These are phyloP conservation scores for Vitis labrusca DNA, from an alignment of 164 flowering plant genomes.

Conservation along the genomic window DNA sequence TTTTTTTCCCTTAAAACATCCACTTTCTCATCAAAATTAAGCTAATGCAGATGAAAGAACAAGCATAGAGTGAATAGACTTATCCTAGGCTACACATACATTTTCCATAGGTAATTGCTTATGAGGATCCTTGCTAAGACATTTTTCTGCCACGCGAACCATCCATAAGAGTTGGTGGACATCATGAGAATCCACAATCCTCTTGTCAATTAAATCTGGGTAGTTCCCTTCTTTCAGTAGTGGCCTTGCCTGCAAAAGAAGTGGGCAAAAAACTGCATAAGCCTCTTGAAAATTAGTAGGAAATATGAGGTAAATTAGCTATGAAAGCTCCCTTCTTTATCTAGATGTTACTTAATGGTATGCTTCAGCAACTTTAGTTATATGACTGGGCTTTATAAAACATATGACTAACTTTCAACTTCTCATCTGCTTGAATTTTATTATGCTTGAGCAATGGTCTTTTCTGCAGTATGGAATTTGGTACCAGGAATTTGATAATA, in stretches of 20 bases:
- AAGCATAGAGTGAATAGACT: neutral
- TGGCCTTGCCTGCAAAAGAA: constrained; percentile 64
- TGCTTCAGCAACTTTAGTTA: too few species aligned
- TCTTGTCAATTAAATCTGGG: constrained; percentile 56
- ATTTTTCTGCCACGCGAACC: constrained; percentile 62
- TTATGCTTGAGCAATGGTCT: too few species aligned
- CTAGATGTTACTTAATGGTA: too few species aligned
- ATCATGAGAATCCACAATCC: constrained; percentile 55
- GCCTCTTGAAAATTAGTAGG: neutral
- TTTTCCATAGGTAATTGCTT: constrained; percentile 47
- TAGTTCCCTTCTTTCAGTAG: constrained; percentile 61
- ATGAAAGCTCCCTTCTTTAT: too few species aligned
- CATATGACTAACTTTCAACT: too few species aligned
- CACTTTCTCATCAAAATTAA: too few species aligned
- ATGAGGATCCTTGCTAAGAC: constrained; percentile 57
- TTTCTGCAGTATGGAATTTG: too few species aligned
- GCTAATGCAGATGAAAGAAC: neutral
- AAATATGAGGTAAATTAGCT: neutral
- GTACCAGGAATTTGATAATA: too few species aligned
- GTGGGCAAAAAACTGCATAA: neutral
- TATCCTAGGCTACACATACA: constrained; percentile 26
- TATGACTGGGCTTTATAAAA: too few species aligned
- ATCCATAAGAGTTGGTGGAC: constrained; percentile 70
- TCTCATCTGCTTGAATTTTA: too few species aligned
- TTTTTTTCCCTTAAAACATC: too few species aligned